Percentiles rank a stretch among this genome's conserved stretches.
Conservation (phyloP, 2,329 filamentous ascomycete species). For the Reticulascus tulasneorum region DNA sequence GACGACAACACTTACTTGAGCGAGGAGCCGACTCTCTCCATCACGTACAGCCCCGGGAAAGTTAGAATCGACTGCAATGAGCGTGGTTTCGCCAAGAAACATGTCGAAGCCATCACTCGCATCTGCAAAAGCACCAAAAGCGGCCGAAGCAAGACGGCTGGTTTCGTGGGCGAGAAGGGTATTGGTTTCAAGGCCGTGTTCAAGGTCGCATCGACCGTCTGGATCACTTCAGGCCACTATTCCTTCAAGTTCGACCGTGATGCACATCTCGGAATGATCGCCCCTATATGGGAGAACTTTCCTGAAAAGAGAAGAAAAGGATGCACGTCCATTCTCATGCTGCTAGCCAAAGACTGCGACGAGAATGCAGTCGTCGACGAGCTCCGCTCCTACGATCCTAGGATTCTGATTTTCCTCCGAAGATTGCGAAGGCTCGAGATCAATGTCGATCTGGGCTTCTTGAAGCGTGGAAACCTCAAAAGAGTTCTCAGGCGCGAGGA, state of each 20-base stretch:
- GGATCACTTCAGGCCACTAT: slow-evolving; percentile 23
- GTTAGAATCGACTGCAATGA: slow-evolving; percentile 32
- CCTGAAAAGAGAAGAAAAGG: slow-evolving; percentile 16
- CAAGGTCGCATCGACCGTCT: slow-evolving; percentile 23
- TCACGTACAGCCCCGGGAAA: slow-evolving; percentile 16
- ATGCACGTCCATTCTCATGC: slow-evolving; percentile 16
- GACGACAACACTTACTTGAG: slow-evolving; percentile 31
- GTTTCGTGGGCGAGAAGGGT: slow-evolving; percentile 29
- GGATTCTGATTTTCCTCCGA: slow-evolving; percentile 25
- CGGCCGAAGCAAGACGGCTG: slow-evolving; percentile 14
- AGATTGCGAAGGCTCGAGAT: slow-evolving; percentile 21
- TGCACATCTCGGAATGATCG: slow-evolving; percentile 27
- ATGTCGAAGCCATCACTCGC: slow-evolving; percentile 29
- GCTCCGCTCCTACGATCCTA: slow-evolving; percentile 19
- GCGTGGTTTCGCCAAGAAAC: slow-evolving; percentile 20
- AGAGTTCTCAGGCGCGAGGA: background rate
- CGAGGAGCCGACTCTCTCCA: slow-evolving; percentile 11
- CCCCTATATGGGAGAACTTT: slow-evolving; percentile 23
- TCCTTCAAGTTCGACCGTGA: slow-evolving; percentile 27
- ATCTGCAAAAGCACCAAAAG: slow-evolving; percentile 28
- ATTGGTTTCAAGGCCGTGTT: slow-evolving; percentile 33
- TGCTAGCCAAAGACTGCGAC: slow-evolving; percentile 10
- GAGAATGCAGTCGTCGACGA: slow-evolving; percentile 13
- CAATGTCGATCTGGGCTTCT: slow-evolving; percentile 1
- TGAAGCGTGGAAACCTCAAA: background rate